Base-by-base conservation (phyloP, 208 protist genomes). In the Novymonas esmeraldas region DNA sequence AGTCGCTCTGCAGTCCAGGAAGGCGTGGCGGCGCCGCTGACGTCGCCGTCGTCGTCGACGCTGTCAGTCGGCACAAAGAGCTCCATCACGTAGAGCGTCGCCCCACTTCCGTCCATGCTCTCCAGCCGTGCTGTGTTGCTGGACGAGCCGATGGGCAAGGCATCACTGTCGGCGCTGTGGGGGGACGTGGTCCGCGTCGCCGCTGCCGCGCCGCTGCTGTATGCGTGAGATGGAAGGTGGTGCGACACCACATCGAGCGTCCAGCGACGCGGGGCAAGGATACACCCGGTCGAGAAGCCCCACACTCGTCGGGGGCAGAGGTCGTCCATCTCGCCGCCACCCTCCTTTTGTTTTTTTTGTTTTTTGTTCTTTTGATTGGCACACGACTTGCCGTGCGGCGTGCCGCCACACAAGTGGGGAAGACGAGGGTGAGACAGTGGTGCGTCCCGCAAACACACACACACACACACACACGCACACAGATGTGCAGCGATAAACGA, bases 231-330 rank as follows among this genome's bases (percentile, higher is more conserved):
- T n/a, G n/a, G n/a, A 5, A 85, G 57, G 65, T 84, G 55, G 62
- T 87, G 78, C 4, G 80, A 79, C 3, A 82, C 68, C 22, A 81
- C 74, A 59, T 91, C 84, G 0, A 73, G 61, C 0, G 78, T 85
- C 85, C 84, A 95, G 3, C 74, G 69, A 2, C 39, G 51, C 9
- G 89, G 89, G 9, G 78, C 76, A n/a, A 90, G 76, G 14, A 95
- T 29, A 11, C 42, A 57, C 14, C 78, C 76, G 3, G 75, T 82
- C 1, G 76, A 86, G 48, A 95, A 73, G 28, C 78, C 81, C 24
- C 70, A 59, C 22, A 79, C 82, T 3, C 45, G 51, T 9, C 79
- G 44, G 31, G 82, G 79, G 44, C 79, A 71, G 42, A 91, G 49
- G 24, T 82, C 55, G 33, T 81, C 16, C 51, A 63, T 71, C 18